These are phyloP conservation scores for Deuterostichococcus epilithicus DNA, from an alignment of 139 green algal genomes.

Conservation along the genomic window DNA sequence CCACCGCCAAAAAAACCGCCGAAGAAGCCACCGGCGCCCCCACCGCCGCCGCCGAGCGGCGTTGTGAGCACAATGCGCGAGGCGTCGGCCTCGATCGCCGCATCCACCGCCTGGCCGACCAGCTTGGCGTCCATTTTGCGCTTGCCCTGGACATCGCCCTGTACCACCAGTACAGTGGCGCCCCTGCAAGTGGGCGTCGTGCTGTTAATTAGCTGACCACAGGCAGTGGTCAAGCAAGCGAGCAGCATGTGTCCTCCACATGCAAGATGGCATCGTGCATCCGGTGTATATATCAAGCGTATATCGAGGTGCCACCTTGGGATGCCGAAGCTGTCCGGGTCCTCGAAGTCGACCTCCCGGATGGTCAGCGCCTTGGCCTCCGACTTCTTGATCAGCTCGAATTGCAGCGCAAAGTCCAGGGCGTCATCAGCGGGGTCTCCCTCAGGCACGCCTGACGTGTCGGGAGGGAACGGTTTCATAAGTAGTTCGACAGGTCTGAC, in stretches of 20 bases:
- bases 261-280: not conserved
- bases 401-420: conserved; percentile 26
- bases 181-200: not conserved
- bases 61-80: conserved; percentile 20
- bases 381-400: conserved; percentile 7
- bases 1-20: conserved; percentile 12
- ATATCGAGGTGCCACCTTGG: not conserved
- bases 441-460: conserved; percentile 17
- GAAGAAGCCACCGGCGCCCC: conserved; percentile 1
- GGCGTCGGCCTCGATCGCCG: conserved; percentile 1
- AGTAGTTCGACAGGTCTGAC: no score
- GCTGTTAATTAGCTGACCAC: not conserved
- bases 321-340: not conserved
- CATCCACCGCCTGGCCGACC: conserved; percentile 1
- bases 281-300: not conserved
- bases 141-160: not conserved
- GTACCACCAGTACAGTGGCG: not conserved
- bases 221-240: not conserved
- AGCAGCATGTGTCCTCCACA: not conserved
- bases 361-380: not conserved
- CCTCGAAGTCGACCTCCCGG: conserved; percentile 6
- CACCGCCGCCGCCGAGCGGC: conserved; percentile 3
- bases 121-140: not conserved
- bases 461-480: no score
- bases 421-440: conserved; percentile 5